Conservation (phyloP, 2,329 filamentous ascomycete species). For the Trichoderma hamatum region DNA sequence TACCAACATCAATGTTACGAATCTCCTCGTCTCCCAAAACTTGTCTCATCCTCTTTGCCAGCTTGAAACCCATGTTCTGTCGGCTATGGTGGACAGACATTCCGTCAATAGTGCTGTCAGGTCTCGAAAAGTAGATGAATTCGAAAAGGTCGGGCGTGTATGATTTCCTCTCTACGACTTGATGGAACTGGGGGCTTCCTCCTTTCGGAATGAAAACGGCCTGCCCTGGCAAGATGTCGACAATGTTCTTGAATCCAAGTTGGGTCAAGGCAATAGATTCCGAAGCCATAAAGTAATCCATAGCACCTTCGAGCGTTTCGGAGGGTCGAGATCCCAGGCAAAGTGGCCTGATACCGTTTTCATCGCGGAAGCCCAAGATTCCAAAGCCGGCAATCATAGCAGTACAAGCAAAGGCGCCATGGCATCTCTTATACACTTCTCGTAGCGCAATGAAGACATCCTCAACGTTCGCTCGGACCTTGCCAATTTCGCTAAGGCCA, state of each 20-base stretch:
- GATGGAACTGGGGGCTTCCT: slow-evolving; percentile 70
- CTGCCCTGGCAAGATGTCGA: slow-evolving; percentile 79
- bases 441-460: slow-evolving; percentile 75
- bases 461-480: slow-evolving; percentile 75
- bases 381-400: slow-evolving; percentile 27
- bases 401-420: slow-evolving; percentile 23
- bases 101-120: slow-evolving; percentile 81
- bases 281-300: slow-evolving; percentile 88
- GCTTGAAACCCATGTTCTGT: slow-evolving; percentile 81
- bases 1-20: slow-evolving; percentile 71
- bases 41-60: slow-evolving; percentile 72
- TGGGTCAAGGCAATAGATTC: slow-evolving; percentile 84
- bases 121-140: slow-evolving; percentile 83
- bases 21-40: slow-evolving; percentile 70
- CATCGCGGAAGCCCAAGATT: slow-evolving; percentile 21
- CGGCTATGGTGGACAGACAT: slow-evolving; percentile 84
- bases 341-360: slow-evolving; percentile 77
- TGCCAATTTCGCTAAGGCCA: slow-evolving; percentile 77
- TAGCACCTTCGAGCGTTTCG: slow-evolving; percentile 60
- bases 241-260: slow-evolving; percentile 75
- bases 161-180: slow-evolving; percentile 67
- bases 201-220: slow-evolving; percentile 86
- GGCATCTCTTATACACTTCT: slow-evolving; percentile 39
- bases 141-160: slow-evolving; percentile 84
- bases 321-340: slow-evolving; percentile 76